Base-by-base conservation (phyloP, 1,284 basidiomycete species). In the Cryptococcus neoformans region DNA sequence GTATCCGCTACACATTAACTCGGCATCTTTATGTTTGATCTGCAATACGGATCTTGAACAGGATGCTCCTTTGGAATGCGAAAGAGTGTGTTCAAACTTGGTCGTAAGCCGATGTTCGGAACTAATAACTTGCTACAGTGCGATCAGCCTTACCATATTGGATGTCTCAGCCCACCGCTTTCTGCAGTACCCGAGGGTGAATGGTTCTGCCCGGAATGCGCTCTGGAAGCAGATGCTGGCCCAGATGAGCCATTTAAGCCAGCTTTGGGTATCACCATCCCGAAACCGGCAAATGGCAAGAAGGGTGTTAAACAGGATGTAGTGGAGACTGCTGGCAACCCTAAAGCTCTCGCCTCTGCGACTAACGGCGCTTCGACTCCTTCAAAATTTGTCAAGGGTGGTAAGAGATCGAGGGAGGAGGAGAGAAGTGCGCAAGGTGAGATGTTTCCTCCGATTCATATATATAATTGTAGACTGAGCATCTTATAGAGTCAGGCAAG, bases 131-230 rank as follows among this genome's bases (percentile, higher is more conserved):
- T 6, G 4, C 1, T 8, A 8, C 56, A 92, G 87, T 98, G 93
- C 73, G 93, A 97, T 69, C 82, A 83, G 48, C 90, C 92, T 0
- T 96, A 89, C 73, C 93, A 98, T 73, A 80, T 89, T 11, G 81
- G 81, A 4, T 98, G 93, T 73, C 82, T 95, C 49, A 77, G 81
- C 38, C 93, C 92, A 6, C 89, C 90, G 3, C 78, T 98, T 50
- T 72, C 78, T 12, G 84, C 81, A 1, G 80, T 94, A 12, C 94
- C 94, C 0, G 89, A 90, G 21, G 93, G 89, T 40, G 90, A 93
- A 74, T 95, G 92, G 92, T 94, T 93, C 81, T 94, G 91, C 68
- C 85, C 88, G 0, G 80, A 82, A 50, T 94, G 91, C 44, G 39
- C 37, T 3, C 62, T 69, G 68, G 42, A 59, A 60, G 48, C 62